Base-by-base conservation (phyloP, 257 asterid species). In the Primulina tabacum region DNA sequence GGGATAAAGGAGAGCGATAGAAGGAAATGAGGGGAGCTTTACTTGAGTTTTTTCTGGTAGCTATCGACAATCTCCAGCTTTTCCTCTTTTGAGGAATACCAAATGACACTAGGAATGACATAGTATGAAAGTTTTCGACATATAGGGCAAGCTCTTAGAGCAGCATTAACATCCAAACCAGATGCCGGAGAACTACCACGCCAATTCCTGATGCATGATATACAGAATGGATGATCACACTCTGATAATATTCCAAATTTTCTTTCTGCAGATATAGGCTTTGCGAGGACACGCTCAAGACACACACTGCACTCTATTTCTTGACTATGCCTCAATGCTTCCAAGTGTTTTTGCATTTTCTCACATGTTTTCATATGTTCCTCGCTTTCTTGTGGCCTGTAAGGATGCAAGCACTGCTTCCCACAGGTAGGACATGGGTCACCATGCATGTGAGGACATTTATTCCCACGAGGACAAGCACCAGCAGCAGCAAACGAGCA, bases 401-500 rank as follows among this genome's bases (percentile, higher is more conserved):
- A 90, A 55, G 98, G 98, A 78, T 92, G 98, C 79, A 92, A 80
- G 79, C 97, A 90, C 65, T 84, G 86, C 73, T 90, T 90, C 80
- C 81, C 83, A 68, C 98, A 92, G 71, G 77, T 82, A 40, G 88
- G 82, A 75, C 98, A 92, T 59, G 85, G 67, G 77, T 93, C 97
- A 65, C 97, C 97, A 73, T 93, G 99, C 75, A 89, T 69, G 72
- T 79, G 90, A 30, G 88, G 89, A 80, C 99, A 93, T 37, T 75
- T 78, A 68, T 60, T 87, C 34, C 97, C 96, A 77, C 69, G 94
- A 64, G 92, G 96, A 70, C 97, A 93, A 72, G 84, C 84, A 67
- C 97, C 99, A 78, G 87, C 96, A 79, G 99, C 95, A 75, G 96
- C 96, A 79, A 87, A 89, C 9, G 99, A 84, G 77, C 96, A 90